A percentile compares a stretch with the other conserved stretches of the same genome.
Conservation (phyloP, 208 protist species). For the Wallacemonas collosoma region DNA sequence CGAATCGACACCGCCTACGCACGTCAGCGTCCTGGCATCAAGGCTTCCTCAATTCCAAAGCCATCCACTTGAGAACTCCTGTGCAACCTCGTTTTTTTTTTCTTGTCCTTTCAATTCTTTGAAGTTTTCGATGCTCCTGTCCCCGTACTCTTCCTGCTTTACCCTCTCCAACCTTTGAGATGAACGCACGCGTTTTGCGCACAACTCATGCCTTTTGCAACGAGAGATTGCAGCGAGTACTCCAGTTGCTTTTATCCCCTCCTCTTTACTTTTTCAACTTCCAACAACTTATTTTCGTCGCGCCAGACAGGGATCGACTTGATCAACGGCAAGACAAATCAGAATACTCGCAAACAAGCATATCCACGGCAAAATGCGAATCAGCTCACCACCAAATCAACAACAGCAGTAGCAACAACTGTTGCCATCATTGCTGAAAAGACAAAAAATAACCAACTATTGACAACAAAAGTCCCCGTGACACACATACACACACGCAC, state of each 20-base stretch:
- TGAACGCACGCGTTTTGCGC: neutral
- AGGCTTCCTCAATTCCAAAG: neutral
- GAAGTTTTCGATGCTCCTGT: neutral
- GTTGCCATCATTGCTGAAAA: too few species aligned
- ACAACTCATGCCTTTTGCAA: neutral
- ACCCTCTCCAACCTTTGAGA: neutral
- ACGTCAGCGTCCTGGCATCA: neutral
- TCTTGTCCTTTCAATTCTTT: neutral
- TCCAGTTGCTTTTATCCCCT: neutral
- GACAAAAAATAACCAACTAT: too few species aligned
- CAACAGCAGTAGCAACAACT: too few species aligned
- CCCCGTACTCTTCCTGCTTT: neutral
- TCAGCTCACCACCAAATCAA: too few species aligned
- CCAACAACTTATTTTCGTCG: slow-evolving; percentile 1
- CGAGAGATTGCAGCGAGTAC: neutral
- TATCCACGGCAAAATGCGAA: neutral
- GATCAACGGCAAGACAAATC: neutral
- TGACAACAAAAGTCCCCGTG: too few species aligned
- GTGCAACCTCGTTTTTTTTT: neutral
- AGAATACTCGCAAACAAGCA: neutral
- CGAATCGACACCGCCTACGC: neutral
- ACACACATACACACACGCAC: too few species aligned
- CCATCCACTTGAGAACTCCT: neutral
- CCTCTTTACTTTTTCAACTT: slow-evolving; percentile 14
- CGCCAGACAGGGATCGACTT: neutral